Conservation (phyloP, 805 yeast species). For the Teunomyces cretensis region DNA sequence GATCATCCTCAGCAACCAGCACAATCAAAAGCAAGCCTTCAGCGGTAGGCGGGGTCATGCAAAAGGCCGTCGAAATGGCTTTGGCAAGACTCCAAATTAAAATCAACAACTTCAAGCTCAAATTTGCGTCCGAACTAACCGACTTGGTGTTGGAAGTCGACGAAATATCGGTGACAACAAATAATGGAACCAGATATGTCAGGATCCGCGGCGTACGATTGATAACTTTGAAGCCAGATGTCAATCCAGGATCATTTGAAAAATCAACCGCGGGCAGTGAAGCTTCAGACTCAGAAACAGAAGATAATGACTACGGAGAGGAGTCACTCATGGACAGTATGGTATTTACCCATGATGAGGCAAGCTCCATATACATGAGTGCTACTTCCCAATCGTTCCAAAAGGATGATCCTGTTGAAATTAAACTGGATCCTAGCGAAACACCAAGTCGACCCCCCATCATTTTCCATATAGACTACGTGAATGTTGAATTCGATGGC, state of each 20-base stretch:
- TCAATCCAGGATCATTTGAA: slow-evolving; percentile 27
- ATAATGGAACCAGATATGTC: slow-evolving; percentile 47
- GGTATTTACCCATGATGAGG: slow-evolving; percentile 66
- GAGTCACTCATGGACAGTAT: slow-evolving; percentile 54
- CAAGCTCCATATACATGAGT: slow-evolving; percentile 77
- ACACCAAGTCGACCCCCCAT: slow-evolving; percentile 13
- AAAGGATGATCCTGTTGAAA: slow-evolving; percentile 1
- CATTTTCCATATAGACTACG: slow-evolving; percentile 33
- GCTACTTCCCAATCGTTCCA: slow-evolving; percentile 58
- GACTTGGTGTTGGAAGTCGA: slow-evolving; percentile 34
- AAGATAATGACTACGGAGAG: slow-evolving; percentile 19
- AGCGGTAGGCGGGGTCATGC: slow-evolving; percentile 55
- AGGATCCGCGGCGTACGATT: slow-evolving; percentile 40
- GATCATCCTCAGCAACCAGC: slow-evolving; percentile 17
- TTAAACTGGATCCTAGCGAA: neutral
- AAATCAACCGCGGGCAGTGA: slow-evolving; percentile 1
- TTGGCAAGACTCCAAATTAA: slow-evolving; percentile 56
- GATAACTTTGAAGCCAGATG: slow-evolving; percentile 39
- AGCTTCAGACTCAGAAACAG: slow-evolving; percentile 8
- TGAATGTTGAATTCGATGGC: slow-evolving; percentile 51
- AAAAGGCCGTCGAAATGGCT: slow-evolving; percentile 66
- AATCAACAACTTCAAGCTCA: slow-evolving; percentile 47
- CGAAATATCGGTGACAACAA: slow-evolving; percentile 34
- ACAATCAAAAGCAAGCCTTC: slow-evolving; percentile 23
- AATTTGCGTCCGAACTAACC: slow-evolving; percentile 47